These are phyloP conservation scores for Phytophthora chlamydospora DNA, from an alignment of 352 stramenopile species.

Conservation along the genomic window DNA sequence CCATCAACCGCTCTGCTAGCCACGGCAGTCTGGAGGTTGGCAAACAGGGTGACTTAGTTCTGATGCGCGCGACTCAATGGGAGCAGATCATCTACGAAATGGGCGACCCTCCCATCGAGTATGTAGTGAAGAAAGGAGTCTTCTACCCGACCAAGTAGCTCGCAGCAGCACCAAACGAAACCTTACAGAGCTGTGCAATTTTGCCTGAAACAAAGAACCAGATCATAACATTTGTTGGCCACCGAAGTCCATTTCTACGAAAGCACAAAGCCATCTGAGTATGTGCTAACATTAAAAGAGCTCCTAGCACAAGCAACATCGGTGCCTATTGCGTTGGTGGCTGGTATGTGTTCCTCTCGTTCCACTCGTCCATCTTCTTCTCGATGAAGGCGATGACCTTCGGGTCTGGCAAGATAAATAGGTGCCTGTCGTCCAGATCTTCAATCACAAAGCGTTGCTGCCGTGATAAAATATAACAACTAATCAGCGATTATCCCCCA, in stretches of 20 bases:
- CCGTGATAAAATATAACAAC: constrained; percentile 3
- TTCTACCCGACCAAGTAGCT: constrained; percentile 31
- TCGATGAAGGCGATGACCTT: constrained; percentile 87
- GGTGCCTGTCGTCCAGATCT: constrained; percentile 82
- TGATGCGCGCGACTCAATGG: constrained; percentile 76
- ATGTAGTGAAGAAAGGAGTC: constrained; percentile 79
- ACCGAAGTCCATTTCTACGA: constrained; percentile 2
- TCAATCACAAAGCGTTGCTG: constrained; percentile 89
- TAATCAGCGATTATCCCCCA: background rate
- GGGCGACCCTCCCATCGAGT: constrained; percentile 74
- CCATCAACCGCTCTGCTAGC: constrained; percentile 71
- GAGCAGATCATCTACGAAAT: constrained; percentile 90
- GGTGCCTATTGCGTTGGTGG: constrained; percentile 53
- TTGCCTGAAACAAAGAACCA: constrained; percentile 21
- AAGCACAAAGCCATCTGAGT: background rate
- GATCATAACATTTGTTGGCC: background rate
- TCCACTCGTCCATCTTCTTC: constrained; percentile 92
- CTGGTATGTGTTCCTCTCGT: constrained; percentile 90
- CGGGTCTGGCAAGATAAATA: constrained; percentile 88
- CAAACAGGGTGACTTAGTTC: constrained; percentile 74
- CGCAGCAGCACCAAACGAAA: constrained; percentile 1
- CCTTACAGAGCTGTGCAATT: constrained; percentile 10
- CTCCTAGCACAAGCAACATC: background rate
- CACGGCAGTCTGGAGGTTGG: constrained; percentile 83
- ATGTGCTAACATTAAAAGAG: constrained; percentile 4